phyloP scores from a whole-genome alignment of 148 eudicot species.

The Camellia lanceoleosa region DNA sequence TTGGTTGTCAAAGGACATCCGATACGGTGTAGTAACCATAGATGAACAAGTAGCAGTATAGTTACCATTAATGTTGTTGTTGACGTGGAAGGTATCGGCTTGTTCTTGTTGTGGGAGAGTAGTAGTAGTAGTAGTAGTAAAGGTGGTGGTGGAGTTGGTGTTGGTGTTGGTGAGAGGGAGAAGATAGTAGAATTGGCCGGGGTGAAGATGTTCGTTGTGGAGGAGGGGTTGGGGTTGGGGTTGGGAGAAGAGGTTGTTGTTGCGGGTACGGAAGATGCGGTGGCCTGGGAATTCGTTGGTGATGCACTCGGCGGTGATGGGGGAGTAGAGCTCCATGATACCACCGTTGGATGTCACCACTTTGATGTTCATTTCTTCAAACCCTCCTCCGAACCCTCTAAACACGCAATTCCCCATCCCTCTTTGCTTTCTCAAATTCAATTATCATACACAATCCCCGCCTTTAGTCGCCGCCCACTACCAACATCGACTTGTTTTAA shows the following conservation, averaged over 20 bases:
- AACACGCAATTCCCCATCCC: slow-evolving; percentile 34
- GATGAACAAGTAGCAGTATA: background rate
- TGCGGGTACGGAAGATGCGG: slow-evolving; percentile 28
- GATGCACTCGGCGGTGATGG: slow-evolving; percentile 47
- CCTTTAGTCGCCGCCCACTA: background rate
- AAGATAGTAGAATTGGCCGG: slow-evolving; percentile 43
- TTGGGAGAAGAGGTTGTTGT: slow-evolving; percentile 16
- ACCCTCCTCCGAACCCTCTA: slow-evolving; percentile 3
- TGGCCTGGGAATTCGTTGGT: slow-evolving; percentile 55
- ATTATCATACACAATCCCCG: too few relatives aligned
- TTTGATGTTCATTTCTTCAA: slow-evolving; percentile 28
- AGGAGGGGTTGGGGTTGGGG: slow-evolving; percentile 22
- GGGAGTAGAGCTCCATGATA: slow-evolving; percentile 54
- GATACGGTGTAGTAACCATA: slow-evolving; percentile 28
- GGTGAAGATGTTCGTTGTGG: slow-evolving; percentile 33
- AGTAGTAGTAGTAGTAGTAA: background rate
- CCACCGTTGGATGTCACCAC: slow-evolving; percentile 51
- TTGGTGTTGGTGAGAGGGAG: slow-evolving; percentile 28
- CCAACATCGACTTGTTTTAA: background rate
- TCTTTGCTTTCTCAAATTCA: background rate
- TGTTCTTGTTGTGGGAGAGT: background rate
- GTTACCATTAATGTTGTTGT: background rate
- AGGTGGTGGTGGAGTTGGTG: background rate
- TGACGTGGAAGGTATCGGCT: background rate
- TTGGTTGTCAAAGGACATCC: slow-evolving; percentile 40